Evolutionary conservation across 345 rosid species (phyloP), one percentile per base, ranked within the genome.

Genomic region (Melastoma malabathricum): DNA sequence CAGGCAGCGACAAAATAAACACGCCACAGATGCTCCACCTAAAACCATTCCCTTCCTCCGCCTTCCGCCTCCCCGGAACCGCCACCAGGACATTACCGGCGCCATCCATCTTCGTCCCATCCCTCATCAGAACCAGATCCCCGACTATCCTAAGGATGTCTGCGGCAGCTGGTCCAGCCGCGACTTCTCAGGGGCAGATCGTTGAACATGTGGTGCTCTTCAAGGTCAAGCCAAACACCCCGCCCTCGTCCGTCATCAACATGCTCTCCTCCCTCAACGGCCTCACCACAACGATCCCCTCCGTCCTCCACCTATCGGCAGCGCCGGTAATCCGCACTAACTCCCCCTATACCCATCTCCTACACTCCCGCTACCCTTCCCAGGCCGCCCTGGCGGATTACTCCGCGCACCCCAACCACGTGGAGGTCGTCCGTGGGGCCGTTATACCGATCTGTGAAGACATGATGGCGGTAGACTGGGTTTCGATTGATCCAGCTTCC

Each of bases 171-270:
- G 9, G 9, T 29, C 9, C 38, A 29, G 38, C 38, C 38, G 38
- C 38, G 6, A 6, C 38, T 29, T 29, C 38, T 4, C 38, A 29
- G 38, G 38, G 38, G 38, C 31, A 70, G 4, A 63, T 65, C 27
- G 23, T 83, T 49, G 95, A 86, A 60, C 97, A 89, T 74, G 45
- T 86, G 55, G 95, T 83, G 57, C 88, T 89, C 63, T 79, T 83
- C 76, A 86, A 86, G 56, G 85, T 81, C 67, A 85, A 77, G 47
- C 65, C 66, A 18, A 59, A 59, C 53, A 66, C 75, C 16, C 76
- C 72, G 56, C 68, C 79, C 9, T 18, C 64, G 46, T 71, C 72
- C 43, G 62, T 78, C 65, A 45, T 58, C 15, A 18, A 78, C 58
- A 86, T 86, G 94, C 17, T 86, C 65, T 52, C 55, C 44, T 69